Percentiles rank a stretch among this genome's conserved stretches.
Evolutionary conservation across 2,329 filamentous ascomycete species (phyloP).

Genomic region (Zarea fungicola): DNA sequence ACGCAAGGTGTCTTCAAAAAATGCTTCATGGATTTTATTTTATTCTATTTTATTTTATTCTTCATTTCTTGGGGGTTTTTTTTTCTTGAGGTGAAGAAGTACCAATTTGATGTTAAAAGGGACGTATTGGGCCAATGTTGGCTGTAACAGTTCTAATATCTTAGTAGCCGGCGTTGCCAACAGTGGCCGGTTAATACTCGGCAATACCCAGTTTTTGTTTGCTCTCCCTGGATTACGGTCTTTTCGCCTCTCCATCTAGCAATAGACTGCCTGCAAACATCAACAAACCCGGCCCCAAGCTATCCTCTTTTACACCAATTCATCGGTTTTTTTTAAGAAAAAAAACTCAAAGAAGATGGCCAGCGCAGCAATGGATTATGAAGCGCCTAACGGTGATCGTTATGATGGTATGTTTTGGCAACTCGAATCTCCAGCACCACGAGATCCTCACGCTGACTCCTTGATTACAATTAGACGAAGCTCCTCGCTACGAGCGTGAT

Average conservation of each 20-base stretch:
- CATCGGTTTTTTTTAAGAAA: too few relatives aligned
- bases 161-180: too few relatives aligned
- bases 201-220: slow-evolving; percentile 1
- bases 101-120: too few relatives aligned
- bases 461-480: slow-evolving; percentile 45
- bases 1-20: too few relatives aligned
- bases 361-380: slow-evolving; percentile 65
- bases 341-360: slow-evolving; percentile 42
- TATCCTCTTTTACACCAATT: not conserved
- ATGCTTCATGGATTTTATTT: too few relatives aligned
- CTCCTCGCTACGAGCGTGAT: slow-evolving; percentile 61
- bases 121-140: too few relatives aligned
- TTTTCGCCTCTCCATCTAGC: slow-evolving; percentile 7
- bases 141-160: too few relatives aligned
- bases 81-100: too few relatives aligned
- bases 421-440: not conserved
- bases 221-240: not conserved
- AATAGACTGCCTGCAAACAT: slow-evolving; percentile 4
- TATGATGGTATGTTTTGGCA: slow-evolving; percentile 52
- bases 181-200: slow-evolving; percentile 8
- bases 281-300: slow-evolving; percentile 6
- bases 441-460: not conserved
- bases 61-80: too few relatives aligned
- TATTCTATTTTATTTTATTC: too few relatives aligned
- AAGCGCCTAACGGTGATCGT: slow-evolving; percentile 61